These are phyloP conservation scores for Neofusicoccum kwambonambiense DNA, from an alignment of 2,329 filamentous ascomycete genomes.

Conservation along the genomic window DNA sequence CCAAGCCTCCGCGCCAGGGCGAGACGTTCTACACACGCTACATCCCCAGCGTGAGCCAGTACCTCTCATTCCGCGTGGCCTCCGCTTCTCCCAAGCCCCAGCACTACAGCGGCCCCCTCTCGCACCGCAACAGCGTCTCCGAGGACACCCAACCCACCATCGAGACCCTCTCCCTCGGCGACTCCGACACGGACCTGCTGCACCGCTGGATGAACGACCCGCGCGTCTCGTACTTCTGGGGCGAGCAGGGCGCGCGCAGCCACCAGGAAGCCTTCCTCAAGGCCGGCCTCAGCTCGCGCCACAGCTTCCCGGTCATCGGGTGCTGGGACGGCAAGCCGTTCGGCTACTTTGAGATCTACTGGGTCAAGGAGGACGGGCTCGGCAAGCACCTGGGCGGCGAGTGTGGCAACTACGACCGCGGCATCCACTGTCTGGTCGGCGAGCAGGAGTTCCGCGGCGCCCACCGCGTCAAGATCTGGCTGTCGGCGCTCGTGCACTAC, in stretches of 20 bases:
- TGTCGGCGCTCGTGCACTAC: constrained; percentile 84
- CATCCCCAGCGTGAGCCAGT: constrained; percentile 77
- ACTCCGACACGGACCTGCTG: constrained; percentile 66
- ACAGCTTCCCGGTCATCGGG: constrained; percentile 88
- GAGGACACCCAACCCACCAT: constrained; percentile 46
- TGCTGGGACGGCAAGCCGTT: constrained; percentile 95
- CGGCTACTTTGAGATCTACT: constrained; percentile 97
- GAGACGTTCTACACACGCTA: constrained; percentile 90
- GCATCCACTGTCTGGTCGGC: constrained; percentile 83
- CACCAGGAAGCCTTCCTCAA: constrained; percentile 68
- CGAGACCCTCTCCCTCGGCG: constrained; percentile 27
- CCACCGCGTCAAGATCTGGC: constrained; percentile 75
- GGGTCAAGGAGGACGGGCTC: constrained; percentile 88
- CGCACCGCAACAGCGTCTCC: constrained; percentile 42
- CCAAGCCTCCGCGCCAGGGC: constrained; percentile 85
- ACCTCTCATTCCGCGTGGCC: constrained; percentile 84
- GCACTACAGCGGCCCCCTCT: constrained; percentile 60
- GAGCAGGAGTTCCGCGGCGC: constrained; percentile 86
- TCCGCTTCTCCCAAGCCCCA: constrained; percentile 65
- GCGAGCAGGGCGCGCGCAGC: constrained; percentile 56
- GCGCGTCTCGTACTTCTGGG: constrained; percentile 85
- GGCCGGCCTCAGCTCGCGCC: constrained; percentile 61
- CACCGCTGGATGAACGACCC: constrained; percentile 87
- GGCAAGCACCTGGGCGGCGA: constrained; percentile 65
- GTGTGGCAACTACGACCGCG: constrained; percentile 79